These are phyloP conservation scores for Colletotrichum liaoningense DNA, from an alignment of 2,329 filamentous ascomycete species.

Conservation along the genomic window DNA sequence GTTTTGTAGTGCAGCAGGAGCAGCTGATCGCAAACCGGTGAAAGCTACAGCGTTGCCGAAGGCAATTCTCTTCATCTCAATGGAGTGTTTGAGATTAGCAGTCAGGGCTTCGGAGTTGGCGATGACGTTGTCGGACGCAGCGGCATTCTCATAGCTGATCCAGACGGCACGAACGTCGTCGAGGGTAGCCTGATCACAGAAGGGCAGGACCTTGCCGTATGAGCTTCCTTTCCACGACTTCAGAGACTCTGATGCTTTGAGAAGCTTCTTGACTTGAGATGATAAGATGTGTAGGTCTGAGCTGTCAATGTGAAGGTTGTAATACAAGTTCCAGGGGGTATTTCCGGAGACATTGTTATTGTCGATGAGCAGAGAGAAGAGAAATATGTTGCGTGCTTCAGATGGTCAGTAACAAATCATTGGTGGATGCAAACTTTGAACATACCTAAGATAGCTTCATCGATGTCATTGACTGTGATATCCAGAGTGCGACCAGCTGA, in stretches of 20 bases:
- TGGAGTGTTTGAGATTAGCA: conserved; percentile 14
- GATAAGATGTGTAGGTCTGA: conserved; percentile 49
- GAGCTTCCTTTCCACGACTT: conserved; percentile 55
- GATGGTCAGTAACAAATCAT: conserved; percentile 17
- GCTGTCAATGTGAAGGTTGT: conserved; percentile 60
- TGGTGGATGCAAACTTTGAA: not conserved
- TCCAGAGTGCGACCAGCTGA: conserved; percentile 57
- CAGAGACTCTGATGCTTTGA: conserved; percentile 49
- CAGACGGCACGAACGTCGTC: conserved; percentile 34
- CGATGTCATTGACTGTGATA: conserved; percentile 67
- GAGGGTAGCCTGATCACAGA: conserved; percentile 62
- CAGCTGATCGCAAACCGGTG: conserved; percentile 50
- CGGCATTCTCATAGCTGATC: conserved; percentile 7
- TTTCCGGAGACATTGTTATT: conserved; percentile 36
- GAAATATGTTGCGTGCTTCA: conserved; percentile 65
- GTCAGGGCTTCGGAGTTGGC: conserved; percentile 6
- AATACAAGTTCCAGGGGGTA: conserved; percentile 65
- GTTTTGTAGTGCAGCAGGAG: conserved; percentile 47
- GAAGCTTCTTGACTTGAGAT: conserved; percentile 50
- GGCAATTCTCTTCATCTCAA: not conserved
- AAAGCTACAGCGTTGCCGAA: conserved; percentile 40
- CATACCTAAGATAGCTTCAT: conserved; percentile 62
- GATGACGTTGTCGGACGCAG: not conserved
- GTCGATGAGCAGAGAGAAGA: conserved; percentile 64
- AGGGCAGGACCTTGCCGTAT: conserved; percentile 58